Evolutionary conservation across 176 grass and related monocot species (phyloP), one percentile per base, ranked within the genome.

Genomic region (Echinochloa phyllopogon): DNA sequence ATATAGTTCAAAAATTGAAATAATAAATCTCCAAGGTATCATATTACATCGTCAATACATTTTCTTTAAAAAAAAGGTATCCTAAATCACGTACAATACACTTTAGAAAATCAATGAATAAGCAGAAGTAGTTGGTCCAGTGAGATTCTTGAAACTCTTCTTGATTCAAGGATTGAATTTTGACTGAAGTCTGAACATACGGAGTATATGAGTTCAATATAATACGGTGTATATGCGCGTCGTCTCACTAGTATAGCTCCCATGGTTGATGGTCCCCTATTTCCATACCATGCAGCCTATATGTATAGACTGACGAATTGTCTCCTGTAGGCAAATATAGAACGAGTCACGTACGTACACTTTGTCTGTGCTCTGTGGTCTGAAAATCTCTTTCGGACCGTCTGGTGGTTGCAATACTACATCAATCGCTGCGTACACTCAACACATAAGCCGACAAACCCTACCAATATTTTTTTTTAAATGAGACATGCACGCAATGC

Each of bases 391-490:
- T 58, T 72, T 66, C 69, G 27, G 55, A 59, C 70, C 40, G 7
- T 47, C 61, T 33, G 51, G 73, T 85, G 5, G 76, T 89, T 89
- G 76, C 67, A 60, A 67, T 59, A 74, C 84, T 33, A 33, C 83
- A 72, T 82, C 84, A 86, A 72, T 77, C 77, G 52, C 53, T 69
- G 11, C 38, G 65, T 68, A 42, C 17, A n/a, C 20, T 40, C 36
- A 4, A 20, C 13, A 63, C 25, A 57, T 55, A 33, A 81, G 42
- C 49, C 57, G 44, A 72, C 44, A 83, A 68, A 79, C n/a, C 21
- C 27, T 67, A 83, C 29, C 58, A 61, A 73, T 27, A 58, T 64
- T 67, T 61, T 67, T 61, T 76, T 73, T 14, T 74, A 60, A 40
- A 41, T n/a, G 51, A 70, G 62, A 4, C 72, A 76, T 82, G 43